Evolutionary conservation across 2,329 filamentous ascomycete species (phyloP).

Genomic region (Pezicula rhizophila): DNA sequence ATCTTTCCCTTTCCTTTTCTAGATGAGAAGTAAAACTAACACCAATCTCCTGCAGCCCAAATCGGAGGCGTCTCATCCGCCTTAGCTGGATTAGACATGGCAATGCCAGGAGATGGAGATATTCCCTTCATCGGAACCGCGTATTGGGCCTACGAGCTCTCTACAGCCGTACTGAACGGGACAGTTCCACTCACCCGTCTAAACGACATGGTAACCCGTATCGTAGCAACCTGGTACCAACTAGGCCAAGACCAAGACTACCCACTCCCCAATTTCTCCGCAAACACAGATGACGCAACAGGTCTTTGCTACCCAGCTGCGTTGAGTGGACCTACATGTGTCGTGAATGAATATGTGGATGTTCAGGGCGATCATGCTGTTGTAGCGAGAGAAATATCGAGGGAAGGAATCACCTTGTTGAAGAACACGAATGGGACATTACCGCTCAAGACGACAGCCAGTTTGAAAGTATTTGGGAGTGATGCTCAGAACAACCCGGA

Average conservation of each 20-base stretch:
- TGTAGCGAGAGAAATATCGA: slow-evolving; percentile 43
- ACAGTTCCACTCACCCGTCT: slow-evolving; percentile 48
- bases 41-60: slow-evolving; percentile 35
- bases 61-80: slow-evolving; percentile 53
- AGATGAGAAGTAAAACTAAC: no score
- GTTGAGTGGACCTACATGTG: slow-evolving; percentile 51
- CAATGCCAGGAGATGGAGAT: slow-evolving; percentile 57
- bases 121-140: slow-evolving; percentile 46
- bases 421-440: slow-evolving; percentile 57
- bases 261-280: slow-evolving; percentile 52
- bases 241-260: slow-evolving; percentile 53
- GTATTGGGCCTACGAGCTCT: slow-evolving; percentile 49
- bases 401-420: slow-evolving; percentile 50
- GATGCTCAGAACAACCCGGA: slow-evolving; percentile 46
- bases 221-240: slow-evolving; percentile 54
- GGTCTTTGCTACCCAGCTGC: slow-evolving; percentile 53
- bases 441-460: slow-evolving; percentile 35
- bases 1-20: no score
- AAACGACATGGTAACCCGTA: slow-evolving; percentile 50
- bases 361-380: slow-evolving; percentile 47
- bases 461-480: slow-evolving; percentile 40
- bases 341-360: slow-evolving; percentile 65
- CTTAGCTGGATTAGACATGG: slow-evolving; percentile 61
- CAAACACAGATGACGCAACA: slow-evolving; percentile 48
- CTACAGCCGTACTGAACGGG: slow-evolving; percentile 48